Base-by-base conservation (phyloP, 2,329 filamentous ascomycete genomes). In the Thelonectria blattea region DNA sequence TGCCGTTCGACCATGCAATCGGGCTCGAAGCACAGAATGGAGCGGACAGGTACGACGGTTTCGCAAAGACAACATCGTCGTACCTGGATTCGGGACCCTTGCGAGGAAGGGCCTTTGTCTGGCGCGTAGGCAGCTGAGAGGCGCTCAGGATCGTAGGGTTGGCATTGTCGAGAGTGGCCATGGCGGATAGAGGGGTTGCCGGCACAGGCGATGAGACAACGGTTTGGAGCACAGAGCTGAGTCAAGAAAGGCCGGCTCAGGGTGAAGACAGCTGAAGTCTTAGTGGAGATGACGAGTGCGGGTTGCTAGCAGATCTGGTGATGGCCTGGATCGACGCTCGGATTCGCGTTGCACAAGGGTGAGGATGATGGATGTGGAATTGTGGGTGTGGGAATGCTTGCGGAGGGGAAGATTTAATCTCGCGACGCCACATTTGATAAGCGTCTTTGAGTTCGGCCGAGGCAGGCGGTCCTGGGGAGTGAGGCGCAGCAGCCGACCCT, bases 131-230 rank as follows among this genome's bases (percentile, higher is more conserved):
- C 52, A 99, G 87, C 78, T 98, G 92, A 45, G 92, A 91, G 53
- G 88, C 85, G 78, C 89, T 96, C 71, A 98, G 81, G 73, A 99
- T 93, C 65, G 92, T 96, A 56, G 95, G 95, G 80, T 99, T 98
- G 65, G 91, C 92, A 78, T 97, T 97, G 68, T 89, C 86, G 48
- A 83, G 74, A 18, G 73, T 68, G 24, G 73, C 68, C 69, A 72
- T 72, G 50, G 55, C 20, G 45, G 59, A 50, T 24, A 42, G 53
- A 61, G 54, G 58, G 56, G 57, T 57, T 37, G 60, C 43, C 59
- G 54, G 34, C 24, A 46, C 56, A 56, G 62, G 54, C 58, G 60
- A 53, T 67, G 58, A 56, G 62, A 53, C 61, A 48, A 39, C 39
- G 56, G 41, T 43, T 24, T 10, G 18, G 30, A 37, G 53, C 41